Conservation (phyloP, 1,284 basidiomycete species). For the Neolentinus lepideus region DNA sequence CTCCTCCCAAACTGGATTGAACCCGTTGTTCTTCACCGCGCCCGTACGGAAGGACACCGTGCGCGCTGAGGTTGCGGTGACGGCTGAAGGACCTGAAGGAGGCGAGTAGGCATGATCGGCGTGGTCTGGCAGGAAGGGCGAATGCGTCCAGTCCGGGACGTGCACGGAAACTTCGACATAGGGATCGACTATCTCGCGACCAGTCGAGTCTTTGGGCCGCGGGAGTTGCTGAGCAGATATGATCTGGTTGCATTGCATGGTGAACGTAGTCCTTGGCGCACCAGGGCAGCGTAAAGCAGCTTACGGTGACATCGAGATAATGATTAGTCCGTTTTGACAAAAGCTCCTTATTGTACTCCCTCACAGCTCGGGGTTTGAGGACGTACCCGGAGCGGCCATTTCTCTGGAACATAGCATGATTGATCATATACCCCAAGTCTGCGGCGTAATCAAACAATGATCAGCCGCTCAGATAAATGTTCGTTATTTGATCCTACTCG, state of each 20-base stretch:
- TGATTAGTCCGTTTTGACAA: slow-evolving; percentile 51
- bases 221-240: slow-evolving; percentile 95
- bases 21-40: slow-evolving; percentile 76
- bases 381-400: slow-evolving; percentile 87
- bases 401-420: slow-evolving; percentile 90
- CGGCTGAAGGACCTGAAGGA: slow-evolving; percentile 17
- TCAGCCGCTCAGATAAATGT: not conserved
- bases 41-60: slow-evolving; percentile 49
- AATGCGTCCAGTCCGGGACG: slow-evolving; percentile 62
- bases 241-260: slow-evolving; percentile 34
- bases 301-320: slow-evolving; percentile 57
- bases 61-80: slow-evolving; percentile 31
- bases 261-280: not conserved
- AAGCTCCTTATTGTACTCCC: slow-evolving; percentile 57
- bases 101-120: slow-evolving; percentile 15
- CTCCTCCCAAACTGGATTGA: slow-evolving; percentile 87
- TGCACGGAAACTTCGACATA: slow-evolving; percentile 76
- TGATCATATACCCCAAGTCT: slow-evolving; percentile 88
- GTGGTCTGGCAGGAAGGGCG: slow-evolving; percentile 22
- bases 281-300: slow-evolving; percentile 9
- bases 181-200: slow-evolving; percentile 62
- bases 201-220: slow-evolving; percentile 57
- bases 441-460: slow-evolving; percentile 2
- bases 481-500: slow-evolving; percentile 25
- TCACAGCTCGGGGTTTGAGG: slow-evolving; percentile 80